These are phyloP conservation scores for Lactarius akahatsu DNA, from an alignment of 768 basidiomycete genomes.

Conservation along the genomic window DNA sequence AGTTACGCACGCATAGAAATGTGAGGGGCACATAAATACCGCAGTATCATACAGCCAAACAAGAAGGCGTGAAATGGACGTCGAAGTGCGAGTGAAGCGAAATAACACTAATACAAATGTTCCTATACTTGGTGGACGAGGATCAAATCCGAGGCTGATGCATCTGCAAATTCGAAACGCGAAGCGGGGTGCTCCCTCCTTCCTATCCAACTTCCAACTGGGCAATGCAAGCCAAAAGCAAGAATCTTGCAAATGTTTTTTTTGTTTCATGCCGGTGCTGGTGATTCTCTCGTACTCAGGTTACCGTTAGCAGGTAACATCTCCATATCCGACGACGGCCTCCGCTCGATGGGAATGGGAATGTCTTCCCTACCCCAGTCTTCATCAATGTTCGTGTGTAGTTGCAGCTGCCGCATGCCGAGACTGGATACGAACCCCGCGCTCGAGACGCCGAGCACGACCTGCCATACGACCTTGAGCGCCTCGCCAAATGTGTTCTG, in stretches of 20 bases:
- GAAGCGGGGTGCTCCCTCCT: not conserved
- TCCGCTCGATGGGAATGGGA: not conserved
- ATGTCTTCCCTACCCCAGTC: slow-evolving; percentile 34
- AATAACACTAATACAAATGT: not conserved
- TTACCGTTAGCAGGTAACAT: not conserved
- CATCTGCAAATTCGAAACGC: not conserved
- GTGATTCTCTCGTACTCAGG: not conserved
- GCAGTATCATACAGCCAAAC: not conserved
- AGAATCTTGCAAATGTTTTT: not conserved
- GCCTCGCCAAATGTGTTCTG: slow-evolving; percentile 34
- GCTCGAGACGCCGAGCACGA: slow-evolving; percentile 33
- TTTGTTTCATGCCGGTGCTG: not conserved
- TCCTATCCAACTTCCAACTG: not conserved
- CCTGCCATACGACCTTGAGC: slow-evolving; percentile 37
- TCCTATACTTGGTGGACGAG: not conserved
- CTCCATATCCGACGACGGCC: not conserved
- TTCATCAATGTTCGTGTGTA: slow-evolving; percentile 36
- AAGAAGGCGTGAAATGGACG: not conserved
- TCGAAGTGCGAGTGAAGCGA: not conserved
- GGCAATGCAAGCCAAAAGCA: not conserved
- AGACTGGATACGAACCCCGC: slow-evolving; percentile 34
- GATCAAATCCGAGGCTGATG: not conserved
- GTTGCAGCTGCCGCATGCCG: slow-evolving; percentile 33
- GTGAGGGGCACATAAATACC: not conserved
- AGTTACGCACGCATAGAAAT: not conserved